phyloP scores from a whole-genome alignment of 2,329 filamentous ascomycete species.

The Claviceps maximensis region DNA sequence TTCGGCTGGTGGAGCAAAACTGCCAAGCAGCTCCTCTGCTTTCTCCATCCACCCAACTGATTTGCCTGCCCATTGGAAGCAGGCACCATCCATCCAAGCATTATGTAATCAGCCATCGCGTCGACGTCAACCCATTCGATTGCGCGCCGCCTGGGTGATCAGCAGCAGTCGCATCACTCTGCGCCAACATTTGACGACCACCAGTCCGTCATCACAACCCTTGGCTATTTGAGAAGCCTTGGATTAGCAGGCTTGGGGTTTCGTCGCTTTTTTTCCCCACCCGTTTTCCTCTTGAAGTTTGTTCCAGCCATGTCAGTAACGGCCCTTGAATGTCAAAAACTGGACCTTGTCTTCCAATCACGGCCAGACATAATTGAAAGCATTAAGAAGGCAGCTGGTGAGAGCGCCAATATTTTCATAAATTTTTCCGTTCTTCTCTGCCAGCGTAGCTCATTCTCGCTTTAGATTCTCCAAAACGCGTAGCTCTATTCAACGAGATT shows the following conservation, averaged over 20 bases:
- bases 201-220: slow-evolving; percentile 1
- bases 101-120: slow-evolving; percentile 6
- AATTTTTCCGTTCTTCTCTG: not conserved
- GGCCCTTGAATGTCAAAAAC: slow-evolving; percentile 34
- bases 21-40: too few species aligned
- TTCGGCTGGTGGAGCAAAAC: too few species aligned
- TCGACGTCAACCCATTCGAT: slow-evolving; percentile 3
- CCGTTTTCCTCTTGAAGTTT: too few species aligned
- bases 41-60: too few species aligned
- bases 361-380: slow-evolving; percentile 42
- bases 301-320: slow-evolving; percentile 26
- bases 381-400: slow-evolving; percentile 42
- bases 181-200: not conserved
- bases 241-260: not conserved
- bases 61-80: too few species aligned
- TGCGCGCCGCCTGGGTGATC: not conserved
- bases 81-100: too few species aligned
- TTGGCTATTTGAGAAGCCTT: not conserved
- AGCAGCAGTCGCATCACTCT: not conserved
- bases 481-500: slow-evolving; percentile 45
- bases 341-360: slow-evolving; percentile 39
- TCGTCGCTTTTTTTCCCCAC: too few species aligned
- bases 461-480: slow-evolving; percentile 35
- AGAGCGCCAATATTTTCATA: slow-evolving; percentile 7
- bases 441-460: not conserved